Percentiles rank a stretch among this genome's conserved stretches.
Evolutionary conservation across 495 filamentous ascomycete genomes (phyloP).

Genomic region (Lasiosphaeria ovina): DNA sequence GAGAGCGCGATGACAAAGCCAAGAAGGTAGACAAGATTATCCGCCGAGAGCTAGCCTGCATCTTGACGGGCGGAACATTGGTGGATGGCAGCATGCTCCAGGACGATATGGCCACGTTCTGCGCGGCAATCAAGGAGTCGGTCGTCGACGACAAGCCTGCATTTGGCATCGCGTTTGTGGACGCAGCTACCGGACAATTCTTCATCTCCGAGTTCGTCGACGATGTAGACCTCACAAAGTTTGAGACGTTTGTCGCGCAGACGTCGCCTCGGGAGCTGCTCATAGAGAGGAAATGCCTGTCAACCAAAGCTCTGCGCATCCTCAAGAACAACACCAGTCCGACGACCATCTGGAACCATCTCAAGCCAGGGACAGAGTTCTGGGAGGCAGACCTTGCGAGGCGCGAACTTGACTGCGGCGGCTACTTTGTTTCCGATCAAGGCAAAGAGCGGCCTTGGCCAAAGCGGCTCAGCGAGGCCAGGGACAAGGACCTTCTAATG

Average conservation of each 20-base stretch:
- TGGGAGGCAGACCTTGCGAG: conserved; percentile 81
- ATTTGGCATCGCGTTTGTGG: conserved; percentile 92
- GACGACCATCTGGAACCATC: conserved; percentile 91
- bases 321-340: conserved; percentile 93
- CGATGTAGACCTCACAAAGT: conserved; percentile 92
- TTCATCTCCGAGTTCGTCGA: conserved; percentile 88
- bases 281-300: conserved; percentile 83
- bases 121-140: conserved; percentile 91
- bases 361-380: conserved; percentile 88
- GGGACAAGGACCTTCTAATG: conserved; percentile 80
- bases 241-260: conserved; percentile 96
- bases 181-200: conserved; percentile 95
- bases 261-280: conserved; percentile 85
- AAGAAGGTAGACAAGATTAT: conserved; percentile 86
- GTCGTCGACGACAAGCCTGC: conserved; percentile 71
- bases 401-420: conserved; percentile 76
- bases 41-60: conserved; percentile 81
- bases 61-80: conserved; percentile 87
- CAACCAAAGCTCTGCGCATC: conserved; percentile 83
- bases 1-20: conserved; percentile 69
- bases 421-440: conserved; percentile 72
- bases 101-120: conserved; percentile 96
- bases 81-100: conserved; percentile 96
- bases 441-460: conserved; percentile 74
- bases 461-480: conserved; percentile 64